Conservation (phyloP, 192 early-diverging fungal genomes). For the Coemansia sp. region DNA sequence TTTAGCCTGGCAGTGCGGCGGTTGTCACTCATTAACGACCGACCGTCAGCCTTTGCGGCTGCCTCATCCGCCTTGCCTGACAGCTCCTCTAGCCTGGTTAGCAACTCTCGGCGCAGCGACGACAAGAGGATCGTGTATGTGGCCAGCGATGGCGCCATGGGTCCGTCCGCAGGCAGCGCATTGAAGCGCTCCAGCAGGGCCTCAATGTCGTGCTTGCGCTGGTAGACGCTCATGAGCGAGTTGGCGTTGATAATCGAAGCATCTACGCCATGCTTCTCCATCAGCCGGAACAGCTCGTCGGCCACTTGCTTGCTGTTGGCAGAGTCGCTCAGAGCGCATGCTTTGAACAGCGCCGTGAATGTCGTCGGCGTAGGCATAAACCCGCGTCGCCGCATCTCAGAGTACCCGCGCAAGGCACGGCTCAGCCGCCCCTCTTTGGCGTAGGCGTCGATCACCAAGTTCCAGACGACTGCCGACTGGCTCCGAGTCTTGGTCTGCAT, state of each 20-base stretch:
- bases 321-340: constrained; percentile 30
- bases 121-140: constrained; percentile 44
- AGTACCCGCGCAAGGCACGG: constrained; percentile 33
- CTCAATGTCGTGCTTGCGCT: constrained; percentile 31
- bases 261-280: constrained; percentile 6
- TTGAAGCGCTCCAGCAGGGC: constrained; percentile 23
- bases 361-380: constrained; percentile 40
- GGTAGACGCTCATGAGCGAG: constrained; percentile 34
- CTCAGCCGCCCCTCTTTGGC: constrained; percentile 37
- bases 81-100: constrained; percentile 10
- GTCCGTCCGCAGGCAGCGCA: constrained; percentile 15
- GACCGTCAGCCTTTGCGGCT: neutral
- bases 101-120: constrained; percentile 34
- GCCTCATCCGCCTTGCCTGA: neutral
- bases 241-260: constrained; percentile 39
- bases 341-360: constrained; percentile 41
- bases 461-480: constrained; percentile 48
- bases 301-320: constrained; percentile 31
- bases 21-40: neutral
- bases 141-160: constrained; percentile 29
- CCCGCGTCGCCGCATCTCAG: constrained; percentile 47
- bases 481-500: constrained; percentile 33
- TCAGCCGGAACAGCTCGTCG: constrained; percentile 19
- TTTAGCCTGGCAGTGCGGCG: constrained; percentile 12
- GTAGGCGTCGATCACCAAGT: constrained; percentile 48